These are phyloP conservation scores for Magnaporthiopsis incrustans DNA, from an alignment of 2,329 filamentous ascomycete species.

Conservation along the genomic window DNA sequence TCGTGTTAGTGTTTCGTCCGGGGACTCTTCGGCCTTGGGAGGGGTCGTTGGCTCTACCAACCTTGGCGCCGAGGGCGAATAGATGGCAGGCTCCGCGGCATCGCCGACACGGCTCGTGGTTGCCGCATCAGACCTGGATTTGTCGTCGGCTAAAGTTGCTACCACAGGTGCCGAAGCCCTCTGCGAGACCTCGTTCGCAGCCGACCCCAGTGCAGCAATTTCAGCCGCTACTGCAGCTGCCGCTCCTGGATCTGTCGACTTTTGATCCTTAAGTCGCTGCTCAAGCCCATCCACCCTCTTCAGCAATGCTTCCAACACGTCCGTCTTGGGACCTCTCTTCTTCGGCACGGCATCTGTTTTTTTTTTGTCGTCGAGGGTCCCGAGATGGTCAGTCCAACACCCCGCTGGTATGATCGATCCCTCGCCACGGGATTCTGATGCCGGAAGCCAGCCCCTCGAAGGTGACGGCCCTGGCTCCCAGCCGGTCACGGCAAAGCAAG, in stretches of 20 bases:
- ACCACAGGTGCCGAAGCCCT: constrained; percentile 9
- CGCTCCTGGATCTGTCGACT: constrained; percentile 27
- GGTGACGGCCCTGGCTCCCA: too few relatives aligned
- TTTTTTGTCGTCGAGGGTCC: too few relatives aligned
- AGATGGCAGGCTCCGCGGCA: constrained; percentile 29
- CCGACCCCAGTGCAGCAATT: constrained; percentile 13
- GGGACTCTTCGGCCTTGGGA: too few relatives aligned
- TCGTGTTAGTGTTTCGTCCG: background rate
- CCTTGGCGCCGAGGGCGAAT: constrained; percentile 33
- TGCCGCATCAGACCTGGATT: constrained; percentile 19
- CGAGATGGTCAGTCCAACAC: too few relatives aligned
- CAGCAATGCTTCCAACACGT: constrained; percentile 74
- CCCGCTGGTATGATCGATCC: too few relatives aligned
- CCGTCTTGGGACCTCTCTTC: constrained; percentile 83
- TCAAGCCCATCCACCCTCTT: constrained; percentile 83
- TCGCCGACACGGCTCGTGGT: constrained; percentile 25
- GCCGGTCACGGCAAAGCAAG: background rate
- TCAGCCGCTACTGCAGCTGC: constrained; percentile 17
- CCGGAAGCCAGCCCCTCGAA: too few relatives aligned
- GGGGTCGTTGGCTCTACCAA: constrained; percentile 15
- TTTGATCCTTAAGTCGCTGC: constrained; percentile 66
- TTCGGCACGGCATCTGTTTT: constrained; percentile 73
- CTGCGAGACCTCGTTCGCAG: constrained; percentile 17
- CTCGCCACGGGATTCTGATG: too few relatives aligned
- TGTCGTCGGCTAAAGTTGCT: constrained; percentile 25